Base-by-base conservation (phyloP, 2,329 filamentous ascomycete species). In the Pseudogymnoascus sp. region DNA sequence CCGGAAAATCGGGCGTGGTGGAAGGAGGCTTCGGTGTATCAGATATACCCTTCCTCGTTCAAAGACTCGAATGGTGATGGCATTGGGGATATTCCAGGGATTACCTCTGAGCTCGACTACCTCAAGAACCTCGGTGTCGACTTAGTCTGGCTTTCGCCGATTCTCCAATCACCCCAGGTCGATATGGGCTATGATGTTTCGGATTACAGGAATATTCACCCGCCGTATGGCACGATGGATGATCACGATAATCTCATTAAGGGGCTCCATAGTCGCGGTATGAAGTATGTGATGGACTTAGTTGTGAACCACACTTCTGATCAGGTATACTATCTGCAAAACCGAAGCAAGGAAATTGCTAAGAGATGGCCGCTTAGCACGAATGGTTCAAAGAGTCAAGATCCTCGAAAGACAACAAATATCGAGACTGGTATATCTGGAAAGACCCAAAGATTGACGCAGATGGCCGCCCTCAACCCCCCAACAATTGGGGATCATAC, bases 111-210 rank as follows among this genome's bases (percentile, higher is more conserved):
- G 66, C 76, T 89, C 0, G 79, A 84, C 68, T 88, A 89, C 70
- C 78, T 89, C 40, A 77, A 83, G 69, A 74, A 76, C 1, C 74
- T 90, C 0, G 87, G 87, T 0, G 77, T 87, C 10, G 82, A 89
- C 68, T 79, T 86, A 4, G 77, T 91, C 60, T 90, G 88, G 88
- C 74, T 87, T 0, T 88, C 82, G 43, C 88, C 88, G 10, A 84
- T 88, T 72, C 86, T 83, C 68, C 82, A 85, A 66, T 83, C 80
- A 4, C 87, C 87, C 0, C 83, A 88, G 69, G 76, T 84, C 2
- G 87, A 90, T 65, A 88, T 89, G 86, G 88, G 87, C 26, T 90
- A 90, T 69, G 88, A 90, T 68, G 83, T 90, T 14, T 82, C 82
- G 0, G 82, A 91, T 71, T 91, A 91, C 66, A 82, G 85, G 66